Evolutionary conservation across 306 rosid genomes (phyloP).

Genomic region (Ceratonia siliqua): DNA sequence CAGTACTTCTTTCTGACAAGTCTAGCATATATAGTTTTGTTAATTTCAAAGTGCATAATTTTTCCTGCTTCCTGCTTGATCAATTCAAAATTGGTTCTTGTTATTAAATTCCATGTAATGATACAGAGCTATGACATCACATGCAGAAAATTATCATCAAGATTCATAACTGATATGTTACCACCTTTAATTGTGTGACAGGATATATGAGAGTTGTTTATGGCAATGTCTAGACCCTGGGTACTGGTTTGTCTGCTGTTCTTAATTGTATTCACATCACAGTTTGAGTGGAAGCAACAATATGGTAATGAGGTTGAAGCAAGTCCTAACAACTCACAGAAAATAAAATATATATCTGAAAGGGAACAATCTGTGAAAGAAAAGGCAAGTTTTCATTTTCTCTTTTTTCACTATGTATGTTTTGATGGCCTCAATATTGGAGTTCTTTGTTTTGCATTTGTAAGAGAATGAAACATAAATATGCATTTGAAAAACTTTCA

Average conservation of each 20-base stretch:
- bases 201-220: slow-evolving; percentile 27
- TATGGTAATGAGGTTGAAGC: slow-evolving; percentile 51
- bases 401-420: background rate
- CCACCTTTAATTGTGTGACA: too few relatives aligned
- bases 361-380: slow-evolving; percentile 61
- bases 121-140: too few relatives aligned
- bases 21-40: too few relatives aligned
- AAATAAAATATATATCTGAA: slow-evolving; percentile 44
- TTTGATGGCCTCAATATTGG: background rate
- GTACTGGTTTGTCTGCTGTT: slow-evolving; percentile 58
- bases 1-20: too few relatives aligned
- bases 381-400: slow-evolving; percentile 37
- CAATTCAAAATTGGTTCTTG: too few relatives aligned
- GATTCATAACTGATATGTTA: too few relatives aligned
- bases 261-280: slow-evolving; percentile 58
- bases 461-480: background rate
- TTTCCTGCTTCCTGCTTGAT: too few relatives aligned
- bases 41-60: too few relatives aligned
- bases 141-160: too few relatives aligned
- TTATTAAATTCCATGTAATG: too few relatives aligned
- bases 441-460: background rate
- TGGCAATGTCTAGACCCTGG: slow-evolving; percentile 62
- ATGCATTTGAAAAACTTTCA: background rate
- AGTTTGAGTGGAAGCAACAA: slow-evolving; percentile 70
- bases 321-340: slow-evolving; percentile 42